Evolutionary conservation across 306 rosid genomes (phyloP), one percentile per base, ranked within the genome.

Genomic region (Cucurbita maxima): DNA sequence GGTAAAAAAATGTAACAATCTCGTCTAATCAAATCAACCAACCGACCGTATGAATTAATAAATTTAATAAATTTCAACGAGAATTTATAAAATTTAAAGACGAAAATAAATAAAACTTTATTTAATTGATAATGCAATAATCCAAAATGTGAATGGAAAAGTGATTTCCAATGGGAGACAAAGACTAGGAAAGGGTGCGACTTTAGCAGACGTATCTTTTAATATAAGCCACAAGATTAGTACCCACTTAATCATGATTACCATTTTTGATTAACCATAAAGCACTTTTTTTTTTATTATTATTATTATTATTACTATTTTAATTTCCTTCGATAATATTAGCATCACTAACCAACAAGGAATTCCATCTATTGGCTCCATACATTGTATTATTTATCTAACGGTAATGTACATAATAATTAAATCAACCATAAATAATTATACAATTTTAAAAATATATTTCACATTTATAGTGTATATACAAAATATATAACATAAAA

Each of bases 201-300:
- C 73, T 67, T 67, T 67, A 45, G 56, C 3, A 44, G 52, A 63
- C 71, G n/a, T 19, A 12, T 44, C 55, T 43, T 67, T 67, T 20
- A 12, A 45, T 48, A 3, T 12, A 45, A 13, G 3, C 73, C 73
- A 45, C 73, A 67, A 20, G 40, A 67, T 67, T 67, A 67, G 55
- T 66, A 63, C 1, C 72, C 15, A 8, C 56, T 67, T 67, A 67
- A 67, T 45, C 73, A 67, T 45, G 73, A 67, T 67, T 67, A 67
- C 36, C 72, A 19, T 18, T n/a, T 8, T 44, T 67, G 38, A 67
- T 43, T 67, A 67, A 20, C 73, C 40, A 14, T 44, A 45, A 20
- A 67, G 19, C 73, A 67, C 73, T 45, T 45, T 8, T 38, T 63
- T 37, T 30, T 2, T 30, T 30, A 30, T 30, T 30, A 30, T 30